Evolutionary conservation across 371 early-diverging fungal species (phyloP).

Genomic region (Coemansia sp.): DNA sequence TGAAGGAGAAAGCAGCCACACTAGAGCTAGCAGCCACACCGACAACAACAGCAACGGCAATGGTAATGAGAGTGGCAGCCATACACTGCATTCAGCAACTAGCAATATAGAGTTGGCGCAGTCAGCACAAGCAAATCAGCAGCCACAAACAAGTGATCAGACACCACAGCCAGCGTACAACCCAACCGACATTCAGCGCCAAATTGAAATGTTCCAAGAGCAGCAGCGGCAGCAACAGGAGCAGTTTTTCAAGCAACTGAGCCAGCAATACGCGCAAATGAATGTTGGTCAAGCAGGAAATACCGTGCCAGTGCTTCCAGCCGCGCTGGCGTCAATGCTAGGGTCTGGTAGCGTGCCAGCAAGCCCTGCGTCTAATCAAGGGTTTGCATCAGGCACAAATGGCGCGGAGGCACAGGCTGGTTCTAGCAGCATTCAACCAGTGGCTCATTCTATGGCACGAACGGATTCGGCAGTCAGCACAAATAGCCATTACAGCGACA

Average conservation of each 20-base stretch:
- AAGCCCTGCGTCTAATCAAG: background rate
- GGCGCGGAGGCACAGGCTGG: no score
- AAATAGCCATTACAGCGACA: background rate
- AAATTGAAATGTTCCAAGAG: conserved; percentile 42
- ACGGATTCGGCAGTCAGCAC: background rate
- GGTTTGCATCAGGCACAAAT: no score
- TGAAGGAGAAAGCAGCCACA: background rate
- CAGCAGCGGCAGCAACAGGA: conserved; percentile 46
- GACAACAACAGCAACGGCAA: background rate
- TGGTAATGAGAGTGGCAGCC: background rate
- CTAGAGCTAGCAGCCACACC: background rate
- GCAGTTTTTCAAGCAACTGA: conserved; percentile 34
- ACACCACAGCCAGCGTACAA: background rate
- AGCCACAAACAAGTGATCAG: background rate
- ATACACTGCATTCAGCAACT: no score
- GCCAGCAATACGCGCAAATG: conserved; percentile 34
- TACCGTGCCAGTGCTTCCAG: background rate
- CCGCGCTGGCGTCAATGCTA: background rate
- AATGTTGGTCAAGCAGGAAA: background rate
- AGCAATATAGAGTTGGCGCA: background rate
- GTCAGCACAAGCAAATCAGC: background rate
- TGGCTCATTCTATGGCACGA: background rate
- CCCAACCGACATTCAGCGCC: conserved; percentile 23
- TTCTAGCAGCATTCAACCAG: no score
- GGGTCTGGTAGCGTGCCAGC: background rate